Conservation (phyloP, 1,139 yeast species). For the Yamadazyma membranifaciens region DNA sequence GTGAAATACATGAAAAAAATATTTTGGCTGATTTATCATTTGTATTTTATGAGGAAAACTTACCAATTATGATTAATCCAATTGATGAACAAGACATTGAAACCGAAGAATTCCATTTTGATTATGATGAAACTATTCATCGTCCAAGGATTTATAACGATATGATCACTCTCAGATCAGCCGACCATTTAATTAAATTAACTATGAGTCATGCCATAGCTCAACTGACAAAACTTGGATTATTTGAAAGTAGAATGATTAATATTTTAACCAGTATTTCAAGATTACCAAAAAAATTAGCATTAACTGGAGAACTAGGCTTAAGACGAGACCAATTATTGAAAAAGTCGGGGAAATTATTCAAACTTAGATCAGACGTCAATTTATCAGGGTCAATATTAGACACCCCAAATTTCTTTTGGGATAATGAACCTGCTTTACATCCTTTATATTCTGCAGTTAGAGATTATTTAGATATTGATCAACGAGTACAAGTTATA, state of each 20-base stretch:
- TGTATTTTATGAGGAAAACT: constrained; percentile 47
- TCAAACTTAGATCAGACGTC: constrained; percentile 89
- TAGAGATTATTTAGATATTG: constrained; percentile 89
- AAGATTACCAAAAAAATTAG: constrained; percentile 82
- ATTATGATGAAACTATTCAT: constrained; percentile 75
- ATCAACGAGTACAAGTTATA: constrained; percentile 87
- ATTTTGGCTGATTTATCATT: constrained; percentile 89
- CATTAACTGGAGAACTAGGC: constrained; percentile 85
- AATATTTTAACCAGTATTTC: constrained; percentile 80
- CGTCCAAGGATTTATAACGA: constrained; percentile 93
- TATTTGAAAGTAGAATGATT: constrained; percentile 91
- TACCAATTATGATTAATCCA: constrained; percentile 65
- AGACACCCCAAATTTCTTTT: constrained; percentile 94
- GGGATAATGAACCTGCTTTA: constrained; percentile 95
- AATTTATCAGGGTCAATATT: constrained; percentile 85
- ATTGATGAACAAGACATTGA: constrained; percentile 89
- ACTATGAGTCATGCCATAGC: constrained; percentile 97
- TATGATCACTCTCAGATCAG: constrained; percentile 85
- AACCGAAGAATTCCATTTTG: constrained; percentile 92
- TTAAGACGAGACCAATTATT: constrained; percentile 73
- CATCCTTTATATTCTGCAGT: constrained; percentile 90
- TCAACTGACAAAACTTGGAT: constrained; percentile 86
- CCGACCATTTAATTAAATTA: constrained; percentile 87
- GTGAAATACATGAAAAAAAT: constrained; percentile 89
- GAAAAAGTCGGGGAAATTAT: constrained; percentile 84